Evolutionary conservation across 2,329 filamentous ascomycete species (phyloP).

Genomic region (Sporothrix sp.): DNA sequence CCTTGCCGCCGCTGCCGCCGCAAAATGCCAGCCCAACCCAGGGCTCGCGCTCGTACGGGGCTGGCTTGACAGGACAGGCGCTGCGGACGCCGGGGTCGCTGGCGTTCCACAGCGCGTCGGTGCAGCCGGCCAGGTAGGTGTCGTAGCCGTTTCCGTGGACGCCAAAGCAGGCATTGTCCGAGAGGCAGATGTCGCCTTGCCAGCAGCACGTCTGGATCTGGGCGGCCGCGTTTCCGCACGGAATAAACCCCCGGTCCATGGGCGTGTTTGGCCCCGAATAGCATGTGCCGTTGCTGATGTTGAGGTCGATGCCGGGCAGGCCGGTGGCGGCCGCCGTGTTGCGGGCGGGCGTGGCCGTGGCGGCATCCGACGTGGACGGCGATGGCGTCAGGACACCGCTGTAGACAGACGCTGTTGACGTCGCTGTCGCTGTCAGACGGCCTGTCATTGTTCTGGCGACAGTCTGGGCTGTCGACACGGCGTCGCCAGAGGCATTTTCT

Average conservation of each 20-base stretch:
- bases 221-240: conserved; percentile 18
- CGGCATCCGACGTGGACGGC: background rate
- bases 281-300: conserved; percentile 18
- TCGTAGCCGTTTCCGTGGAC: conserved; percentile 22
- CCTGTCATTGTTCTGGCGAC: no score
- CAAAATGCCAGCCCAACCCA: conserved; percentile 30
- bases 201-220: conserved; percentile 16
- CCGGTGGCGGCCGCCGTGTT: background rate
- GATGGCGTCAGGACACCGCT: no score
- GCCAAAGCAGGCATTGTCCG: conserved; percentile 17
- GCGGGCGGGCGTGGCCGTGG: background rate
- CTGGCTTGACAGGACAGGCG: conserved; percentile 27
- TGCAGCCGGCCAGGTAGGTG: conserved; percentile 31
- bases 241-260: conserved; percentile 16
- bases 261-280: conserved; percentile 7
- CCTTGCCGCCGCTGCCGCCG: conserved; percentile 21
- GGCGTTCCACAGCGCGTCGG: conserved; percentile 24
- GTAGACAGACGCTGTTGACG: no score
- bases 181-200: conserved; percentile 17
- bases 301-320: background rate
- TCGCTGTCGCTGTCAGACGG: no score
- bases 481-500: no score
- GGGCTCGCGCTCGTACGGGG: conserved; percentile 16
- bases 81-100: background rate
- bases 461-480: no score